phyloP scores from a whole-genome alignment of 2,329 filamentous ascomycete genomes.

The Cercospora sesami region DNA sequence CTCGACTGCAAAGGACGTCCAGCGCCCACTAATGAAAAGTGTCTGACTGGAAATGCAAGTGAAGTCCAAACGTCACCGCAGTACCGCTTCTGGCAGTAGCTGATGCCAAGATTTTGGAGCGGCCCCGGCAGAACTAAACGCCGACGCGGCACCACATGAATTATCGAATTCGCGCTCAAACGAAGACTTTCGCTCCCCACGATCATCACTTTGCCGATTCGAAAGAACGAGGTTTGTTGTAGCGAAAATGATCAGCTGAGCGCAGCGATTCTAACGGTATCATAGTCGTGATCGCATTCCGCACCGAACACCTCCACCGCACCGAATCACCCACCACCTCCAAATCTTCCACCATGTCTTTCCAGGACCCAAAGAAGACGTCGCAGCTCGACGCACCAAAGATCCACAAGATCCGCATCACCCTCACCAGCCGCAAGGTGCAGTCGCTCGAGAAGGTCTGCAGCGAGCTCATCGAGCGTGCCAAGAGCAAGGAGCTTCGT shows the following conservation, averaged over 20 bases:
- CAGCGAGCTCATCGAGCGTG: slow-evolving; percentile 96
- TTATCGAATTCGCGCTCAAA: slow-evolving; percentile 15
- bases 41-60: not conserved
- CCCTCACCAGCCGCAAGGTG: slow-evolving; percentile 92
- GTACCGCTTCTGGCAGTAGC: slow-evolving; percentile 8
- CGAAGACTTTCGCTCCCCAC: slow-evolving; percentile 33
- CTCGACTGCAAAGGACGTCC: slow-evolving; percentile 9
- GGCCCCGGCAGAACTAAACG: not conserved
- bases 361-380: slow-evolving; percentile 90
- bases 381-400: slow-evolving; percentile 85
- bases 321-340: slow-evolving; percentile 28
- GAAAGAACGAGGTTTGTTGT: slow-evolving; percentile 35
- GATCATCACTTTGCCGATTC: slow-evolving; percentile 58
- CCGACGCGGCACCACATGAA: slow-evolving; percentile 4
- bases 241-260: not conserved
- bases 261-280: slow-evolving; percentile 28
- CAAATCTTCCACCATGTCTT: slow-evolving; percentile 66
- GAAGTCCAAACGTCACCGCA: slow-evolving; percentile 6
- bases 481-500: slow-evolving; percentile 96
- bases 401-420: slow-evolving; percentile 98
- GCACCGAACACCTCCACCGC: slow-evolving; percentile 38
- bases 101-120: not conserved
- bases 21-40: not conserved
- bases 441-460: slow-evolving; percentile 96
- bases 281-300: slow-evolving; percentile 52